These are phyloP conservation scores for Juglanconis sp. DNA, from an alignment of 2,329 filamentous ascomycete species.

Conservation along the genomic window DNA sequence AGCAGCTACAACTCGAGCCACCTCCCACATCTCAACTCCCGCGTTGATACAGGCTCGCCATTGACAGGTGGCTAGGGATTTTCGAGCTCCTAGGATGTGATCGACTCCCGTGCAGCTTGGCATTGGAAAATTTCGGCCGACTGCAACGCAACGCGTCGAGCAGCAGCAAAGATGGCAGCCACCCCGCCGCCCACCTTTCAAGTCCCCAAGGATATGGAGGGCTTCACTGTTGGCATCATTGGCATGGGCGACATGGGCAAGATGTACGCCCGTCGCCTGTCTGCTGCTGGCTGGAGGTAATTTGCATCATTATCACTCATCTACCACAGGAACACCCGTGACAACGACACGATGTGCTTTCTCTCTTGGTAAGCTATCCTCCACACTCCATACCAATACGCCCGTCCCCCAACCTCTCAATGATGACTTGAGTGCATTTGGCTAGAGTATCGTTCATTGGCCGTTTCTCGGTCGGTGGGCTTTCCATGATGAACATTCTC, in stretches of 20 bases:
- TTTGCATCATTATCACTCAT: conserved; percentile 24
- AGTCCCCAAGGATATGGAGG: conserved; percentile 52
- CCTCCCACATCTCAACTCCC: not conserved
- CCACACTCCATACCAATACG: not conserved
- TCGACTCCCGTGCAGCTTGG: conserved; percentile 21
- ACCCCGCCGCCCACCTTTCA: conserved; percentile 8
- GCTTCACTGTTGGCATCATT: conserved; percentile 85
- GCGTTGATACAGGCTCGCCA: not conserved
- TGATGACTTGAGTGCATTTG: conserved; percentile 99
- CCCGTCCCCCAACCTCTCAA: conserved; percentile 37
- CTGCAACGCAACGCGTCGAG: conserved; percentile 4
- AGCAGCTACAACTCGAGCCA: not conserved
- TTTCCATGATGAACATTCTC: conserved; percentile 98
- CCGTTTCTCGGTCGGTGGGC: conserved; percentile 50
- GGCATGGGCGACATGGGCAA: conserved; percentile 99
- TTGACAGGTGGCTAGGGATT: not conserved
- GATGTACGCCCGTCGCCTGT: conserved; percentile 91
- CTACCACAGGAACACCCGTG: not conserved
- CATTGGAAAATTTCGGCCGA: conserved; percentile 12
- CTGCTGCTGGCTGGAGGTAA: conserved; percentile 96
- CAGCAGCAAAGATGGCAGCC: conserved; percentile 22
- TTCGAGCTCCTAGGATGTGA: conserved; percentile 17
- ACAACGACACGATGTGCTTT: conserved; percentile 13
- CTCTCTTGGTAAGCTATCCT: conserved; percentile 36
- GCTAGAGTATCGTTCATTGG: conserved; percentile 87